These are phyloP conservation scores for Oxalis stricta DNA, from an alignment of 441 rosid species.

Conservation along the genomic window DNA sequence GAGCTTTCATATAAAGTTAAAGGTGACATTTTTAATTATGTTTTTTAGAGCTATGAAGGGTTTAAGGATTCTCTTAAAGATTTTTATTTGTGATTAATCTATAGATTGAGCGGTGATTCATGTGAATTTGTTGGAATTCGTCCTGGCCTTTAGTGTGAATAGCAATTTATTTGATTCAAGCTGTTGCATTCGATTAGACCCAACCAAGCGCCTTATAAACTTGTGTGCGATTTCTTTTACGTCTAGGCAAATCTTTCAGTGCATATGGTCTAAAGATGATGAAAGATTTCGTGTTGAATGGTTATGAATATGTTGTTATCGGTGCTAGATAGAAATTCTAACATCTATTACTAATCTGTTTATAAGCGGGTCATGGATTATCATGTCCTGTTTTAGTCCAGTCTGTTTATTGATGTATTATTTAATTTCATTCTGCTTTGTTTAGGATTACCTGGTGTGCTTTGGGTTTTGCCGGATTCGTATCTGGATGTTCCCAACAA, in stretches of 20 bases:
- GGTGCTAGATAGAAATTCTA: not conserved
- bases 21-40: conserved; percentile 30
- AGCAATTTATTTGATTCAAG: not conserved
- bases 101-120: not conserved
- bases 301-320: not conserved
- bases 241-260: too few relatives aligned
- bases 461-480: conserved; percentile 94
- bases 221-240: too few relatives aligned
- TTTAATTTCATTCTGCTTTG: not conserved
- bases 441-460: conserved; percentile 69
- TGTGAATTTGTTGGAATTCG: not conserved
- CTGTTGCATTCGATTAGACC: too few relatives aligned
- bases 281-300: not conserved
- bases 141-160: not conserved
- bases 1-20: conserved; percentile 83
- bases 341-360: not conserved
- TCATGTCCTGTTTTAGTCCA: not conserved
- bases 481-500: conserved; percentile 90
- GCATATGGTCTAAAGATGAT: not conserved
- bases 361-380: not conserved
- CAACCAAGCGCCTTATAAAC: too few relatives aligned
- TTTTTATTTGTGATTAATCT: not conserved
- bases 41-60: not conserved
- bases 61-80: not conserved
- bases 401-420: not conserved